phyloP scores from a whole-genome alignment of 495 filamentous ascomycete genomes.

The Xylaria acuta region DNA sequence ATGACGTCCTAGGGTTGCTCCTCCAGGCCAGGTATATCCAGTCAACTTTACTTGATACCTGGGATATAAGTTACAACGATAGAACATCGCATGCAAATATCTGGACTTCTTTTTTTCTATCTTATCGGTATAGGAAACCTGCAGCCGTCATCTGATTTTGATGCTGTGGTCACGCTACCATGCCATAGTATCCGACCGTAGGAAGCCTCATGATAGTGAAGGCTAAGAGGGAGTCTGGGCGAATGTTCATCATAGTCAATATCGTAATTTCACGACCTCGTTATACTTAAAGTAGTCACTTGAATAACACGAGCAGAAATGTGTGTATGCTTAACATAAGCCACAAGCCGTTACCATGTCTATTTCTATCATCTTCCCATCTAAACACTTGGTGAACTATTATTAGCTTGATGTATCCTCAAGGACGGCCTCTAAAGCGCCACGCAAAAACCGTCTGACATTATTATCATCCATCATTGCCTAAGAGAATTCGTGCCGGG shows the following conservation, averaged over 20 bases:
- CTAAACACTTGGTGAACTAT: background rate
- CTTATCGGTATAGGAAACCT: background rate
- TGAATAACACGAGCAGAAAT: background rate
- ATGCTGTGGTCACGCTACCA: background rate
- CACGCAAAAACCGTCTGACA: background rate
- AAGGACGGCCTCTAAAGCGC: background rate
- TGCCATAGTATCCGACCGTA: no score
- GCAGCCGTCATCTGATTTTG: background rate
- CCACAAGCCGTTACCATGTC: background rate
- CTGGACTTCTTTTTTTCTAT: no score
- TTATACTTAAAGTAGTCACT: background rate
- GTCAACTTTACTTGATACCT: no score
- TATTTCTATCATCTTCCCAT: conserved; percentile 12
- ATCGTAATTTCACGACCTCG: background rate
- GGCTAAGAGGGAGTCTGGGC: background rate
- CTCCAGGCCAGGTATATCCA: background rate
- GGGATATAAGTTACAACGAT: background rate
- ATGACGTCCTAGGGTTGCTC: no score
- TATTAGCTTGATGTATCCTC: background rate
- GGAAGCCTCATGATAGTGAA: background rate
- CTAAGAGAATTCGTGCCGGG: background rate
- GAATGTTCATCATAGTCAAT: background rate
- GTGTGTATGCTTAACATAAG: background rate
- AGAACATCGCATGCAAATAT: background rate
- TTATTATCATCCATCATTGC: background rate